phyloP scores from a whole-genome alignment of 768 basidiomycete genomes.

The Pleurotus tuoliensis region DNA sequence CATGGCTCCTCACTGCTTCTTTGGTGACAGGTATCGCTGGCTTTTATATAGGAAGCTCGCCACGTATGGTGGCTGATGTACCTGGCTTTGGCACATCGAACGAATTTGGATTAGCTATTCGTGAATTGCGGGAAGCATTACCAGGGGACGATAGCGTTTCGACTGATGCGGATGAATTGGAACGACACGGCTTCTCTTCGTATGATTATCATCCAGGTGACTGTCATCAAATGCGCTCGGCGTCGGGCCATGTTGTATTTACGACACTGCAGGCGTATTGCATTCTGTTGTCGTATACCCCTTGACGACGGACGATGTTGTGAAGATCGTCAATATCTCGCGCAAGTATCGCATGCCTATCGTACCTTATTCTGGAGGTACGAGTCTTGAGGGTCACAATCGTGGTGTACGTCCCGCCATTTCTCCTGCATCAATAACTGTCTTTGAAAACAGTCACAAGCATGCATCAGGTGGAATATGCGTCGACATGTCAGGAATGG shows the following conservation, averaged over 20 bases:
- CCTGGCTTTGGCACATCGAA: constrained; percentile 44
- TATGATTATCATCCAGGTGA: constrained; percentile 50
- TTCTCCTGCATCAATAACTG: background rate
- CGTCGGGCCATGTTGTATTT: background rate
- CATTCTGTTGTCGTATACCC: constrained; percentile 68
- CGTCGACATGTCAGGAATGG: constrained; percentile 74
- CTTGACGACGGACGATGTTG: constrained; percentile 73
- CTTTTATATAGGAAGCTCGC: background rate
- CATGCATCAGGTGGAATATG: constrained; percentile 62
- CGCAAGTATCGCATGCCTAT: constrained; percentile 73
- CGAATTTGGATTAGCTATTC: constrained; percentile 51
- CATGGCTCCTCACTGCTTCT: background rate
- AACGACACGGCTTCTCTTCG: constrained; percentile 50
- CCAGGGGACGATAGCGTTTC: constrained; percentile 34
- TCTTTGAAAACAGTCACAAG: constrained; percentile 16
- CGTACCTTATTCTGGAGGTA: constrained; percentile 76
- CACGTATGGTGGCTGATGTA: background rate
- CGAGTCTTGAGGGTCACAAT: constrained; percentile 75
- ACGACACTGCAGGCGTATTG: constrained; percentile 25
- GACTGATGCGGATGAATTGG: constrained; percentile 47
- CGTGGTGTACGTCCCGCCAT: constrained; percentile 42
- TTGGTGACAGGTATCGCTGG: background rate
- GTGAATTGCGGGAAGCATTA: constrained; percentile 41
- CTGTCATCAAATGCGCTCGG: constrained; percentile 8
- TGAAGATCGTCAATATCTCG: constrained; percentile 71